Evolutionary conservation across 2,329 filamentous ascomycete species (phyloP), one percentile per base, ranked within the genome.

Genomic region (Capronia epimyces): DNA sequence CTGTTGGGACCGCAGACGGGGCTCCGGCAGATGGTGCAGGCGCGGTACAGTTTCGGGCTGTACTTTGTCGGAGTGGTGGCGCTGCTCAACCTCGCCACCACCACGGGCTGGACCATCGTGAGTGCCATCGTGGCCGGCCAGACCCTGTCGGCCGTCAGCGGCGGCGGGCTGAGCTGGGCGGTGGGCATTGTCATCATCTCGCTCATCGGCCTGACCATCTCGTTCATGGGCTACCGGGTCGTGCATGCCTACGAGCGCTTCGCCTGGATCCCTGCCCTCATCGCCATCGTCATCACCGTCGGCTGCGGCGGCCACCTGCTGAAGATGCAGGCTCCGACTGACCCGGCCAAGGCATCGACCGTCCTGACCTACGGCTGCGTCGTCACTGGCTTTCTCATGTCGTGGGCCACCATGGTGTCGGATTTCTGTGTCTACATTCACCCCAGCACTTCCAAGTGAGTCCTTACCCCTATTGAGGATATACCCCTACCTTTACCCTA

Each of bases 91-190:
- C 56, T 63, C 21, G 34, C 61, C 12, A 49, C 61, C 22, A 55
- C 54, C 25, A 27, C 49, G 12, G 45, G 64, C 56, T 39, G 63
- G 58, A 62, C 59, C 55, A 4, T 58, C 62, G 60, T 66, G 18
- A 48, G 49, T 1, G 62, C 58, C 37, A 65, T 66, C 29, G 61
- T 63, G 3, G 63, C 62, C 31, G 64, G 64, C 18, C 52, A 65
- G 10, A 56, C 63, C 0, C 42, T 66, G 21, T 60, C 51, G 12
- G 63, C 64, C 0, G 63, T 66, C 6, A 65, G 63, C 0, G 60
- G 62, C 20, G 63, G 61, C 13, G 59, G 49, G 12, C 45, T 66
- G 25, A 43, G 54, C 10, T 21, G 56, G n/a, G 53, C 44, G 3
- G 52, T 64, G 52, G 62, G 62, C 18, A 62, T 64, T n/a, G 44